Evolutionary conservation across 2,329 filamentous ascomycete species (phyloP), one percentile per base, ranked within the genome.

Genomic region (Fusarium keratoplasticum): DNA sequence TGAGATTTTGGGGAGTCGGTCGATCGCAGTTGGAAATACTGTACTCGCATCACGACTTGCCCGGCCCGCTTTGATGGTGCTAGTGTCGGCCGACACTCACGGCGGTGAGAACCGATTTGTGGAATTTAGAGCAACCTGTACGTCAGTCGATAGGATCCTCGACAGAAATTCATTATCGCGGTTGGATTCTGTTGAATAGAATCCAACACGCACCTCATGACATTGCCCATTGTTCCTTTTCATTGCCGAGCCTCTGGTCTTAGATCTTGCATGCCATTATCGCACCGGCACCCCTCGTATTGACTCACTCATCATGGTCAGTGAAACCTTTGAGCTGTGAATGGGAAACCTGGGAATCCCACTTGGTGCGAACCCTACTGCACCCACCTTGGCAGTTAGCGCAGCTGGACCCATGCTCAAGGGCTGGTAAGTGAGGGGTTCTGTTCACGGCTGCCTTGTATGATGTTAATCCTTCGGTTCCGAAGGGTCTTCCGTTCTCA

Each of bases 381-480:
- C 55, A 58, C 22, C 55, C 55, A 38, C 55, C 55, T 58, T 58
- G 55, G 22, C 55, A 38, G 22, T 40, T 58, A 58, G 55, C 35
- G 55, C 25, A 58, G 22, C 35, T 58, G 10, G 55, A 27, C 20
- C 33, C 55, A 58, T 58, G 55, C 25, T 36, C 31, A 22, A 29
- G 35, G 35, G 20, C 22, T 29, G 22, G 36, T 40, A 58, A 27
- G 35, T 38, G 33, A 38, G 33, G 33, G 55, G 35, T 58, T 27
- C 55, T 29, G 22, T 27, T 29, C 55, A 29, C 14, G 11, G 55
- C 11, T 58, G 35, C 55, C 36, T 58, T n/a, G 20, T 7, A 8
- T n/a, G n/a, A 25, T 20, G 42, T 27, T 25, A 16, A 57, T 25
- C 54, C 20, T 25, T 33, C 31, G 14, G 52, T 35, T 35, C 13